phyloP scores from a whole-genome alignment of 2,329 filamentous ascomycete species.

The Aspergillus japonicus region DNA sequence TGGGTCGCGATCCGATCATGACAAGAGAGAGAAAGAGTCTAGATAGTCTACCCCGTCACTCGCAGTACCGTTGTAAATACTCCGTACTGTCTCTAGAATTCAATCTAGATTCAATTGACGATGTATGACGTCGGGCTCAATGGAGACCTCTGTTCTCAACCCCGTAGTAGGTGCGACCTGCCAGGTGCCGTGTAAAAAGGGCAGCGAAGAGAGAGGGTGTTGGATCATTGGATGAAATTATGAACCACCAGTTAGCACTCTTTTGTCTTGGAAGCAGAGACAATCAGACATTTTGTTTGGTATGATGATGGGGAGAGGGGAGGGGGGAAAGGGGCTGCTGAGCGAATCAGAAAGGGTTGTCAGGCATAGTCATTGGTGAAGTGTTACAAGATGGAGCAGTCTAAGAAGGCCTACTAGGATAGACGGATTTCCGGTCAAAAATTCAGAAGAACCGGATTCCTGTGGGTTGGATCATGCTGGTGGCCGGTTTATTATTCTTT shows the following conservation, averaged over 20 bases:
- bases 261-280: not conserved
- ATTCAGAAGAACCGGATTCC: conserved; percentile 12
- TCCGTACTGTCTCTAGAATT: not conserved
- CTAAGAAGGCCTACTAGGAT: conserved; percentile 6
- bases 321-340: not conserved
- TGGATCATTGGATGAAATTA: not conserved
- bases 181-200: not conserved
- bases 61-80: not conserved
- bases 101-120: not conserved
- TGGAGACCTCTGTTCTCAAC: not conserved
- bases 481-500: conserved; percentile 1
- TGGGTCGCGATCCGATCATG: not conserved
- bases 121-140: not conserved
- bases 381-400: conserved; percentile 18
- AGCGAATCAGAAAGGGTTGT: conserved; percentile 11
- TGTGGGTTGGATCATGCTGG: not conserved
- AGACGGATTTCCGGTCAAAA: conserved; percentile 14
- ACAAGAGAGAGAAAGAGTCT: not conserved
- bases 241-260: not conserved
- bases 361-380: conserved; percentile 11
- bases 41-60: not conserved
- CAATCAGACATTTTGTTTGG: not conserved
- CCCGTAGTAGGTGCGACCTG: not conserved
- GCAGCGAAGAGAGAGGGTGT: not conserved
- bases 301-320: not conserved